phyloP scores from a whole-genome alignment of 352 stramenopile genomes.

The Phytophthora agathidicida region DNA sequence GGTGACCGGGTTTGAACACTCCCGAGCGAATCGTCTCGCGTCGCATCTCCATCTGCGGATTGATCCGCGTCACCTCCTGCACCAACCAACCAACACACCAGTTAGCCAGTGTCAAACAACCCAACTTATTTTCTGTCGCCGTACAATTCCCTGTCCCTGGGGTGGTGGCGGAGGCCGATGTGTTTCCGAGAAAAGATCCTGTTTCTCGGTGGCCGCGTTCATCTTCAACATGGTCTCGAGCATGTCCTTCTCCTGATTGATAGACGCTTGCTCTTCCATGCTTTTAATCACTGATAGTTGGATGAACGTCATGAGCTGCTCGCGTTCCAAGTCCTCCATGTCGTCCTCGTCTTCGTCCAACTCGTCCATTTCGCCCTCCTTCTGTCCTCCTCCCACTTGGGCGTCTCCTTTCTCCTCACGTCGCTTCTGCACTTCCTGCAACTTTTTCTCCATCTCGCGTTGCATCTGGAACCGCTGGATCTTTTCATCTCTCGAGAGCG shows the following conservation, averaged over 20 bases:
- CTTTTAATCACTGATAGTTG: slow-evolving; percentile 76
- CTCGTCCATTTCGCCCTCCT: slow-evolving; percentile 27
- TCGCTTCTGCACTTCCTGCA: slow-evolving; percentile 58
- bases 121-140: not conserved
- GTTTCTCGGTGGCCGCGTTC: slow-evolving; percentile 60
- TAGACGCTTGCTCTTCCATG: slow-evolving; percentile 76
- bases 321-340: slow-evolving; percentile 76
- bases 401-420: slow-evolving; percentile 33
- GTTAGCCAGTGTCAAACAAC: not conserved
- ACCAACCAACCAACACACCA: slow-evolving; percentile 5
- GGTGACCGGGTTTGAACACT: slow-evolving; percentile 96
- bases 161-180: slow-evolving; percentile 60
- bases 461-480: slow-evolving; percentile 83
- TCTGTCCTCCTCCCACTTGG: slow-evolving; percentile 16
- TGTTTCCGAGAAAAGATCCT: slow-evolving; percentile 75
- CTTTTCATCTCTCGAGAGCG: slow-evolving; percentile 78
- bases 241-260: slow-evolving; percentile 85
- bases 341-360: slow-evolving; percentile 65
- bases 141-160: slow-evolving; percentile 83
- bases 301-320: slow-evolving; percentile 85
- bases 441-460: slow-evolving; percentile 76
- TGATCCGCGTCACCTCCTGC: slow-evolving; percentile 86
- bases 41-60: slow-evolving; percentile 87
- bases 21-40: slow-evolving; percentile 84
- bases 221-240: slow-evolving; percentile 89